phyloP scores from a whole-genome alignment of 768 basidiomycete species.

The Mycena filopes region DNA sequence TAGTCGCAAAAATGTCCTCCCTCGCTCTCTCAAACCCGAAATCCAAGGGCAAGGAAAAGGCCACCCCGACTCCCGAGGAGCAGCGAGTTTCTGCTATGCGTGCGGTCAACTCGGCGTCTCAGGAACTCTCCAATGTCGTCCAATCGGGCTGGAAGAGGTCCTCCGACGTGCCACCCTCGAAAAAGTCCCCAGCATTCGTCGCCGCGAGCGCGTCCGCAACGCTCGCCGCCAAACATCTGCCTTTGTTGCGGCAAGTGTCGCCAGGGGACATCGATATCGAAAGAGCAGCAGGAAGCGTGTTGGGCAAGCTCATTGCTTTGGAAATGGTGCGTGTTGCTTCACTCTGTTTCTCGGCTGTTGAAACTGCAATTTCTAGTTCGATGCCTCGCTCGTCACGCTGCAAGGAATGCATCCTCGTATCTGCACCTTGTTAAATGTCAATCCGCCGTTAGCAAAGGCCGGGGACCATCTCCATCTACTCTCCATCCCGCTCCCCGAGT shows the following conservation, averaged over 20 bases:
- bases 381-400: conserved; percentile 58
- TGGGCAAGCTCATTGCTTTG: conserved; percentile 72
- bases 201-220: conserved; percentile 49
- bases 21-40: conserved; percentile 27
- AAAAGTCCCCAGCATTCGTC: conserved; percentile 41
- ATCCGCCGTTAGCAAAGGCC: conserved; percentile 9
- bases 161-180: conserved; percentile 38
- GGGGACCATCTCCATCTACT: conserved; percentile 44
- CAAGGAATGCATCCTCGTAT: conserved; percentile 59
- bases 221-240: conserved; percentile 57
- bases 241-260: conserved; percentile 54
- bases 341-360: neutral
- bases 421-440: conserved; percentile 43
- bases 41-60: conserved; percentile 29
- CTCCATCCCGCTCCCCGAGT: conserved; percentile 55
- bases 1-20: conserved; percentile 19
- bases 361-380: conserved; percentile 54
- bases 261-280: conserved; percentile 73
- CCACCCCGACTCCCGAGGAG: conserved; percentile 44
- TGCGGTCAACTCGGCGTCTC: conserved; percentile 69
- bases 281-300: conserved; percentile 73
- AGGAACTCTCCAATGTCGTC: conserved; percentile 60
- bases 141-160: conserved; percentile 71
- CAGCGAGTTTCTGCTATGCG: conserved; percentile 64
- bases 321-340: conserved; percentile 69